These are phyloP conservation scores for Lavandula angustifolia DNA, from an alignment of 257 asterid genomes.

Conservation along the genomic window DNA sequence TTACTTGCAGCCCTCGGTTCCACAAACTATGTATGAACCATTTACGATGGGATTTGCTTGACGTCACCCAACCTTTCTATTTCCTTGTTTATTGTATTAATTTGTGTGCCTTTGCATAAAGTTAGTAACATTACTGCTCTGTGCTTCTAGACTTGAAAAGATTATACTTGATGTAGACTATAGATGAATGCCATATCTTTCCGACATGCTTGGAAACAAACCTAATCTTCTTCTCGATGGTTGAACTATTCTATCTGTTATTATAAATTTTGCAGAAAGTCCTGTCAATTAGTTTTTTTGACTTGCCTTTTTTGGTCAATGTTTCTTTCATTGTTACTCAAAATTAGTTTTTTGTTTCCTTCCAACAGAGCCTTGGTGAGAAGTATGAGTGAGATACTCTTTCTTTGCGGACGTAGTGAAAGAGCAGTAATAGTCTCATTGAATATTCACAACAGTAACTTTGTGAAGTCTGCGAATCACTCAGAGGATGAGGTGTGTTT, in stretches of 20 bases:
- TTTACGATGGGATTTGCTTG: slow-evolving; percentile 2
- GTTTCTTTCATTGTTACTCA: slow-evolving; percentile 24
- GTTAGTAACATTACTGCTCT: not conserved
- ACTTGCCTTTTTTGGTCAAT: slow-evolving; percentile 9
- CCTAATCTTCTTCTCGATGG: not conserved
- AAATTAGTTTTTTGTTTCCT: slow-evolving; percentile 23
- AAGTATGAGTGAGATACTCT: slow-evolving; percentile 91
- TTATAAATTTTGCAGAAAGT: not conserved
- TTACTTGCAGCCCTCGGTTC: slow-evolving; percentile 8
- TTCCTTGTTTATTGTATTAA: not conserved
- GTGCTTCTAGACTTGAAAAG: not conserved
- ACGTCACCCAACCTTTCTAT: not conserved
- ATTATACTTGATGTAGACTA: not conserved
- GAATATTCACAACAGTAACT: slow-evolving; percentile 45
- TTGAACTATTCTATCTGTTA: not conserved
- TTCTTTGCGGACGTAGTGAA: slow-evolving; percentile 77
- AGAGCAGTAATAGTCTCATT: slow-evolving; percentile 74
- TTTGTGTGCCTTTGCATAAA: not conserved
- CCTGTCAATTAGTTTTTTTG: slow-evolving; percentile 4
- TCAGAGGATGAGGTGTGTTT: slow-evolving; percentile 71
- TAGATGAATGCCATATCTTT: not conserved
- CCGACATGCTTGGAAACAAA: not conserved
- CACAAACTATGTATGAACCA: not conserved
- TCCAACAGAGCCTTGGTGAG: slow-evolving; percentile 79
- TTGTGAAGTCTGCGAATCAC: slow-evolving; percentile 38